Evolutionary conservation across 2,329 filamentous ascomycete genomes (phyloP).

Genomic region (Pseudocercospora ulei): DNA sequence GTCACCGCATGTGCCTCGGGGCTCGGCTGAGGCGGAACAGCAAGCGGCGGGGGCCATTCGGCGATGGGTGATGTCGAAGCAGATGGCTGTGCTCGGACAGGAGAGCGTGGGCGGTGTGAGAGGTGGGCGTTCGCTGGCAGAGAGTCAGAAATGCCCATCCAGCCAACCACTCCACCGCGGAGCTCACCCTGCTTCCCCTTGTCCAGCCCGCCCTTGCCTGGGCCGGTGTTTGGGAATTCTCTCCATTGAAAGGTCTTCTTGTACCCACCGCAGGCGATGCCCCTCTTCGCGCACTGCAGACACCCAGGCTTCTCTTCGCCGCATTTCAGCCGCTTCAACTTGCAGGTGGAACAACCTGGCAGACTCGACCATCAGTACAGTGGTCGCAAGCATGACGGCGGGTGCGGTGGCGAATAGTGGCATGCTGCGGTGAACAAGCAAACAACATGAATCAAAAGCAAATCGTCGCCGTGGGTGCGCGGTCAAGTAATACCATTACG

Average conservation of each 20-base stretch:
- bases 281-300: conserved; percentile 44
- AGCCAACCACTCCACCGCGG: not conserved
- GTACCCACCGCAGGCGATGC: conserved; percentile 59
- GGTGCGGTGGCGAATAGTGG: not conserved
- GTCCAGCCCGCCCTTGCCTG: conserved; percentile 41
- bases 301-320: conserved; percentile 54
- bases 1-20: not conserved
- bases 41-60: not conserved
- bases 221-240: conserved; percentile 54
- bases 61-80: conserved; percentile 4
- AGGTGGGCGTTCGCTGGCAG: conserved; percentile 11
- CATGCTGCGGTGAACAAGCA: conserved; percentile 2
- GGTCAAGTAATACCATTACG: conserved; percentile 53
- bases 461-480: conserved; percentile 9
- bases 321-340: conserved; percentile 62
- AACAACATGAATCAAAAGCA: conserved; percentile 7
- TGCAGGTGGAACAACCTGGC: conserved; percentile 62
- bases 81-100: not conserved
- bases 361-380: conserved; percentile 23
- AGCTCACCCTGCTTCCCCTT: conserved; percentile 25
- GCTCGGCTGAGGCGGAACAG: too few species aligned
- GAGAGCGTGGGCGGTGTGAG: conserved; percentile 5
- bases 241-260: conserved; percentile 70
- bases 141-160: conserved; percentile 9
- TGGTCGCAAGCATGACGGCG: conserved; percentile 6